Percentiles rank a stretch among this genome's conserved stretches.
phyloP scores from a whole-genome alignment of 306 rosid genomes.

The Glycyrrhiza uralensis region DNA sequence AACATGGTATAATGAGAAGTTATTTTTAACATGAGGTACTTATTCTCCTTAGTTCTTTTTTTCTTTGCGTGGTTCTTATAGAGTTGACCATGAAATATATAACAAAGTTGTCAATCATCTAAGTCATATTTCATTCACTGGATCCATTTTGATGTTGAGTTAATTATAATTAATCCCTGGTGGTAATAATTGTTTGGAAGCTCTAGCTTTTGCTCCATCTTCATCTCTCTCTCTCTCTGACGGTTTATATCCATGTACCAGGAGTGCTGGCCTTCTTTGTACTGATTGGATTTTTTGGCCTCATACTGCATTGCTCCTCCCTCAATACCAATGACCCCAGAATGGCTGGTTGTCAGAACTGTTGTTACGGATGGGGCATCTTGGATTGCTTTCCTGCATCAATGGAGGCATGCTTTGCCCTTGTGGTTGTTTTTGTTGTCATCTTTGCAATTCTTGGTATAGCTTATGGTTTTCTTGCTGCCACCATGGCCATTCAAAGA shows the following conservation, averaged over 20 bases:
- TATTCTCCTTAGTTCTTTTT: background rate
- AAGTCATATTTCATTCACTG: background rate
- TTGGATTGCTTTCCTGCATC: slow-evolving; percentile 99
- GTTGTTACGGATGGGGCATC: slow-evolving; percentile 99
- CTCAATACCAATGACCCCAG: slow-evolving; percentile 82
- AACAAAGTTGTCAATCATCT: background rate
- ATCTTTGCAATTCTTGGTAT: slow-evolving; percentile 98
- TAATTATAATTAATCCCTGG: background rate
- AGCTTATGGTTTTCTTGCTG: slow-evolving; percentile 95
- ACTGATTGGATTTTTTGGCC: slow-evolving; percentile 92
- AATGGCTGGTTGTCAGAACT: slow-evolving; percentile 98
- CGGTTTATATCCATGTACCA: slow-evolving; percentile 30
- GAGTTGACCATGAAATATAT: background rate
- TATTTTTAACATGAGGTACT: background rate
- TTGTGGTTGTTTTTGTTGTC: slow-evolving; percentile 84
- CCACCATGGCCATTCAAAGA: slow-evolving; percentile 97
- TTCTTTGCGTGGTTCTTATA: background rate
- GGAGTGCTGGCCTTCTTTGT: slow-evolving; percentile 96
- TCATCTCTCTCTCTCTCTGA: slow-evolving; percentile 4
- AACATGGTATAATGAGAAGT: background rate
- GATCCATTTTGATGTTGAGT: slow-evolving; percentile 7
- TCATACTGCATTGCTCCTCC: slow-evolving; percentile 90
- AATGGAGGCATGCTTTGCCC: slow-evolving; percentile 97
- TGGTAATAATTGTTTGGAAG: slow-evolving; percentile 5
- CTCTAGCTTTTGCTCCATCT: background rate